These are phyloP conservation scores for Grammothele lineata DNA, from an alignment of 768 basidiomycete species.

Conservation along the genomic window DNA sequence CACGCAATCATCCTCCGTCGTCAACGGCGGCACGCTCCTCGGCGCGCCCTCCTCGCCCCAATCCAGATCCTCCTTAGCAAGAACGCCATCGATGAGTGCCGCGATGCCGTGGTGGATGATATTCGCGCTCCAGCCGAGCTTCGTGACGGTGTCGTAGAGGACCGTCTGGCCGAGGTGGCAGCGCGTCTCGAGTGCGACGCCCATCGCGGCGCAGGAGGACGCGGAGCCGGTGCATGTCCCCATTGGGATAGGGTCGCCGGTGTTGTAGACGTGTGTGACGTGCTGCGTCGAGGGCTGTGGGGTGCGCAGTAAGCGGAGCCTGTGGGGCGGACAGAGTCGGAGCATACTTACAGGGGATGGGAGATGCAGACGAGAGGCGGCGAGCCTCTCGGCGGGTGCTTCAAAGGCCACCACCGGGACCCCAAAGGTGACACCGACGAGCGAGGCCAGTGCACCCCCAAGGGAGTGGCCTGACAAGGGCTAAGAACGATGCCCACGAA, in stretches of 20 bases:
- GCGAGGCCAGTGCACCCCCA: conserved; percentile 80
- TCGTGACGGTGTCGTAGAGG: conserved; percentile 81
- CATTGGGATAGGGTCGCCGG: conserved; percentile 91
- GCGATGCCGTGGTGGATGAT: conserved; percentile 67
- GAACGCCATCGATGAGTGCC: conserved; percentile 67
- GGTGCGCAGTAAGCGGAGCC: no score
- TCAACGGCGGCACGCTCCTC: conserved; percentile 42
- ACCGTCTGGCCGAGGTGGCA: conserved; percentile 87
- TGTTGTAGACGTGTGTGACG: conserved; percentile 88
- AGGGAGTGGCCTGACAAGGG: conserved; percentile 56
- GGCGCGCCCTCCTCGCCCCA: conserved; percentile 21
- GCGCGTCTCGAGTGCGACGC: conserved; percentile 81
- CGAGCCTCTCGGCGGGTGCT: conserved; percentile 59
- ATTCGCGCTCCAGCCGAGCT: conserved; percentile 76
- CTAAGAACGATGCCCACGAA: neutral
- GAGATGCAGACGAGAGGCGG: conserved; percentile 63
- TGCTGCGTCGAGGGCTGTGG: conserved; percentile 64
- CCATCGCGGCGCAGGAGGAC: conserved; percentile 76
- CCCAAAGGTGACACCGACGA: conserved; percentile 90
- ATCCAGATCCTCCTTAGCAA: conserved; percentile 35
- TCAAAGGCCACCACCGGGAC: conserved; percentile 89
- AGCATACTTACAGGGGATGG: conserved; percentile 67
- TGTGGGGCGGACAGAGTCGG: no score
- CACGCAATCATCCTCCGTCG: conserved; percentile 60
- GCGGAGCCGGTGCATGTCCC: conserved; percentile 74